Percentiles rank a stretch among this genome's conserved stretches.
These are phyloP conservation scores for Neurospora sp. DNA, from an alignment of 495 filamentous ascomycete genomes.

Conservation along the genomic window DNA sequence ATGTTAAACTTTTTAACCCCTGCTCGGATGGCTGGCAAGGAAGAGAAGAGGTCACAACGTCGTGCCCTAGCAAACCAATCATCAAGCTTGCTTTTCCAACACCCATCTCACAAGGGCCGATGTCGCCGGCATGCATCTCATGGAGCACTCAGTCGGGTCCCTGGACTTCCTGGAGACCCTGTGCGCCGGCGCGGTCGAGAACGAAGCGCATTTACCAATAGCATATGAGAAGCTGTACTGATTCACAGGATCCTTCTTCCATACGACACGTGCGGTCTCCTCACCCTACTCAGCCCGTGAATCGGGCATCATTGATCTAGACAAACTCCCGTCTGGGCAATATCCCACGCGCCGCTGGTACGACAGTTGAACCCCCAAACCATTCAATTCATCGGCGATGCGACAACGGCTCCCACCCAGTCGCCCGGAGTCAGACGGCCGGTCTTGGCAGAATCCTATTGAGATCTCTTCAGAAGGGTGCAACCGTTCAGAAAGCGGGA, in stretches of 20 bases:
- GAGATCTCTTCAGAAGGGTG: background rate
- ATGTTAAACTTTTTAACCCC: constrained; percentile 15
- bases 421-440: background rate
- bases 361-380: background rate
- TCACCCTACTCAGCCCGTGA: background rate
- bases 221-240: background rate
- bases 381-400: background rate
- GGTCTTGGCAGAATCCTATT: background rate
- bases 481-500: background rate
- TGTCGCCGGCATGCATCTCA: constrained; percentile 17
- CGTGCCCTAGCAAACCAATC: constrained; percentile 17
- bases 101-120: constrained; percentile 15
- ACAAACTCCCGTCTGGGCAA: background rate
- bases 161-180: background rate
- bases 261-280: background rate
- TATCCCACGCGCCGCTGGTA: background rate
- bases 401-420: background rate
- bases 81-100: constrained; percentile 20
- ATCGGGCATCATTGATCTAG: background rate
- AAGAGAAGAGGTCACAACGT: constrained; percentile 7
- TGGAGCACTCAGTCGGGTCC: background rate
- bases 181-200: background rate
- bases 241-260: background rate
- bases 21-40: constrained; percentile 1
- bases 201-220: background rate